phyloP scores from a whole-genome alignment of 2,329 filamentous ascomycete genomes.

The Magnaporthiopsis poae region DNA sequence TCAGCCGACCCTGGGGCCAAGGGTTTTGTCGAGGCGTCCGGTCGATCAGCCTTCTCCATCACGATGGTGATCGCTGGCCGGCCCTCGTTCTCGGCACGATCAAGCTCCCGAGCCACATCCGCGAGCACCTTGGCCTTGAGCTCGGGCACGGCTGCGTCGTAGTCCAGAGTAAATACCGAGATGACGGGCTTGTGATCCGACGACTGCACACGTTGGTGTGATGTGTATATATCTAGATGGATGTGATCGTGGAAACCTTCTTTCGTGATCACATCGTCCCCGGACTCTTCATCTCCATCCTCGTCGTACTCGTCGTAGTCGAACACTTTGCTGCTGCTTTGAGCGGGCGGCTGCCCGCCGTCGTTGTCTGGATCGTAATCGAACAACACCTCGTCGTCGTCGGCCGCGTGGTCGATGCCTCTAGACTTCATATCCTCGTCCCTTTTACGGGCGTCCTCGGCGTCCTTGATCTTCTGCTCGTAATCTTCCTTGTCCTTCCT shows the following conservation, averaged over 20 bases:
- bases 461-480: conserved; percentile 52
- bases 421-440: conserved; percentile 79
- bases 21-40: conserved; percentile 11
- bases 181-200: conserved; percentile 92
- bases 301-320: conserved; percentile 55
- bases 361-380: conserved; percentile 83
- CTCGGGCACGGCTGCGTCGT: conserved; percentile 76
- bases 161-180: conserved; percentile 73
- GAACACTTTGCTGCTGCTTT: conserved; percentile 19
- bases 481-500: conserved; percentile 58
- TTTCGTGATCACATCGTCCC: conserved; percentile 44
- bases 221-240: conserved; percentile 60
- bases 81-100: conserved; percentile 54
- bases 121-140: conserved; percentile 75
- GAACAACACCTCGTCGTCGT: conserved; percentile 77
- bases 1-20: background rate
- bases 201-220: conserved; percentile 79
- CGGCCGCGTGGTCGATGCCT: conserved; percentile 61
- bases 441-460: conserved; percentile 55
- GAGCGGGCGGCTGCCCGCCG: conserved; percentile 30
- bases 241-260: conserved; percentile 48
- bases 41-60: conserved; percentile 49
- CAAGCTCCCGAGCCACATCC: conserved; percentile 78
- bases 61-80: conserved; percentile 40
- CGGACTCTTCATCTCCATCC: conserved; percentile 36